phyloP scores from a whole-genome alignment of 2,329 filamentous ascomycete species.

The Incumbomyces lentus region DNA sequence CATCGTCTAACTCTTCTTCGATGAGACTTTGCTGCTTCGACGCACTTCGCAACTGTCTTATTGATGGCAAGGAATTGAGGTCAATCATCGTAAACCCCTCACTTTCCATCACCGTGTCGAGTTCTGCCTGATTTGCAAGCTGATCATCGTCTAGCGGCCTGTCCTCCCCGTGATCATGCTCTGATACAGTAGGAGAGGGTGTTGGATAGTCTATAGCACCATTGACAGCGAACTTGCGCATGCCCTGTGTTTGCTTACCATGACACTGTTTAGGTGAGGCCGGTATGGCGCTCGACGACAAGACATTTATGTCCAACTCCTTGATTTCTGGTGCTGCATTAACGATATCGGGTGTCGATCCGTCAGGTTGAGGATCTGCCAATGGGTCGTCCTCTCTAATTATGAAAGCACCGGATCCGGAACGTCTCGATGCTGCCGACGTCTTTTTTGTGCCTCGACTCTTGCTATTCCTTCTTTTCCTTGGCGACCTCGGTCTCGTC shows the following conservation, averaged over 20 bases:
- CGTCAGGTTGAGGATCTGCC: neutral
- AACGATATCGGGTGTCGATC: neutral
- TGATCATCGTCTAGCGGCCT: conserved; percentile 11
- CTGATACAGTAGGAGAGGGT: conserved; percentile 19
- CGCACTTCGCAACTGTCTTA: conserved; percentile 23
- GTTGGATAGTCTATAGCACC: conserved; percentile 21
- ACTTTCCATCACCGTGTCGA: conserved; percentile 47
- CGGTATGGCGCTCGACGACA: conserved; percentile 12
- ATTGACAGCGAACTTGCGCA: conserved; percentile 16
- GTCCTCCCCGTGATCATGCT: conserved; percentile 15
- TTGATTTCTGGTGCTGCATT: conserved; percentile 11
- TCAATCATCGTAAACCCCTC: conserved; percentile 51
- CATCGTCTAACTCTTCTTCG: neutral
- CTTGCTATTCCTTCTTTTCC: conserved; percentile 11
- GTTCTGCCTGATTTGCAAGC: conserved; percentile 35
- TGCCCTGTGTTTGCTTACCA: conserved; percentile 1
- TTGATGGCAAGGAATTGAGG: conserved; percentile 42
- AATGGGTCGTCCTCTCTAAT: conserved; percentile 1
- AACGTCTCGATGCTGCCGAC: neutral
- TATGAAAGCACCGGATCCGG: neutral
- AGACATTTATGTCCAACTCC: conserved; percentile 16
- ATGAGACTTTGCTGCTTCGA: neutral
- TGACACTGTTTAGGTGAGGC: conserved; percentile 8
- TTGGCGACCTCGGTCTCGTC: conserved; percentile 14
- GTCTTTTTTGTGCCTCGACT: conserved; percentile 2